Evolutionary conservation across 2,329 filamentous ascomycete species (phyloP), one percentile per base, ranked within the genome.

Genomic region (Chrysoporthe deuterocubensis): DNA sequence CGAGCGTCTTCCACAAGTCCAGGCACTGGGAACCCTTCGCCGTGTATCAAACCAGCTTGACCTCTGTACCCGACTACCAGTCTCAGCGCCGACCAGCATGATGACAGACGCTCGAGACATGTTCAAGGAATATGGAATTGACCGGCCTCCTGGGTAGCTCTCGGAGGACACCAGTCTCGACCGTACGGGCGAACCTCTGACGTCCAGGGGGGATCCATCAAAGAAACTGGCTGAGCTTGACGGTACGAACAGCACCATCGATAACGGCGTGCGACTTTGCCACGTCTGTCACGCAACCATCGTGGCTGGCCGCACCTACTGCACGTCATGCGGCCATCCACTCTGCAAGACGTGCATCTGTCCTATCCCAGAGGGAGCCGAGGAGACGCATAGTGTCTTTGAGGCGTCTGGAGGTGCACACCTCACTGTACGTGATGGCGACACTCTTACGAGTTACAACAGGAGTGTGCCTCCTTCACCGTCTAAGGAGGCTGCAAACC

Each of bases 251-350:
- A 69, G 66, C 13, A 50, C 46, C n/a, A 40, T 56, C 9, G 62
- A 37, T 6, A 8, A 18, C 16, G 37, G 44, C 16, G 16, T 59
- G 52, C 80, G 78, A 64, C 74, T 82, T 37, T 88, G 85, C 69
- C 85, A 87, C 71, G 75, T 83, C 11, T 88, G 85, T 71, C 81
- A 80, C 14, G 78, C 79, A 57, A 76, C 75, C 52, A 78, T 82
- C 48, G 76, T 66, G 18, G 57, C 32, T 57, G 75, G 77, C 14
- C 75, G 77, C 42, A 76, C 76, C 9, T 78, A 78, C 58, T 88
- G 85, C 71, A 73, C 77, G 42, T 79, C 79, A 54, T 88, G 85
- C 71, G 83, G 82, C 0, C 86, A 88, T 72, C 79, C 77, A 11
- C 79, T 85, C 18, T 88, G 85, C 71, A 70, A 75, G 43, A 81